Percentiles rank a stretch among this genome's conserved stretches.
Conservation (phyloP, 805 yeast species). For the Komagataella ulmi region DNA sequence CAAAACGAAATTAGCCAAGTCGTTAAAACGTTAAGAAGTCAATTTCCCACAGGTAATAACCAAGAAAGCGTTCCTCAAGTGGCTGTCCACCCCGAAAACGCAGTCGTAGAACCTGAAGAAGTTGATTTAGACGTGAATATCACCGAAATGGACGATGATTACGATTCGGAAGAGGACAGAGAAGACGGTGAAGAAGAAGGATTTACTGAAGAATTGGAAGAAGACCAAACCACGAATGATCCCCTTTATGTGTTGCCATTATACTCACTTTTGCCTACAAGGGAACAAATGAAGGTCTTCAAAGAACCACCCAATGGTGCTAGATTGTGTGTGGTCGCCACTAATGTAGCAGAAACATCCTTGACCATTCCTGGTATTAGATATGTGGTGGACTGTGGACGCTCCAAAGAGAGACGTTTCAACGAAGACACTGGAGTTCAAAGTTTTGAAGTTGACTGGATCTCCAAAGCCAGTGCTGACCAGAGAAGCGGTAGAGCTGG, state of each 20-base stretch:
- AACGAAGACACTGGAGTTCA: conserved; percentile 84
- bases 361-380: conserved; percentile 91
- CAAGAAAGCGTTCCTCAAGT: conserved; percentile 27
- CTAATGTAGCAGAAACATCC: conserved; percentile 96
- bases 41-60: conserved; percentile 43
- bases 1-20: conserved; percentile 78
- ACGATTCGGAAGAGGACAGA: conserved; percentile 32
- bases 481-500: conserved; percentile 98
- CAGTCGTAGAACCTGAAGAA: conserved; percentile 78
- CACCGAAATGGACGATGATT: conserved; percentile 24
- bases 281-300: conserved; percentile 89
- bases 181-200: conserved; percentile 51
- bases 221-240: conserved; percentile 56
- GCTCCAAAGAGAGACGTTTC: conserved; percentile 77
- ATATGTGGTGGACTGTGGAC: conserved; percentile 91
- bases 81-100: conserved; percentile 40
- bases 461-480: conserved; percentile 89
- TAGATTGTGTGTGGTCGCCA: conserved; percentile 85
- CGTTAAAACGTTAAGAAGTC: conserved; percentile 54
- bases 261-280: conserved; percentile 87
- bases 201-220: conserved; percentile 59
- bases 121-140: conserved; percentile 55
- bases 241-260: conserved; percentile 87
- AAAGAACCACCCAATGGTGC: conserved; percentile 75
- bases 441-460: conserved; percentile 83